Conservation (phyloP, 306 rosid genomes). For the Luffa aegyptiaca region DNA sequence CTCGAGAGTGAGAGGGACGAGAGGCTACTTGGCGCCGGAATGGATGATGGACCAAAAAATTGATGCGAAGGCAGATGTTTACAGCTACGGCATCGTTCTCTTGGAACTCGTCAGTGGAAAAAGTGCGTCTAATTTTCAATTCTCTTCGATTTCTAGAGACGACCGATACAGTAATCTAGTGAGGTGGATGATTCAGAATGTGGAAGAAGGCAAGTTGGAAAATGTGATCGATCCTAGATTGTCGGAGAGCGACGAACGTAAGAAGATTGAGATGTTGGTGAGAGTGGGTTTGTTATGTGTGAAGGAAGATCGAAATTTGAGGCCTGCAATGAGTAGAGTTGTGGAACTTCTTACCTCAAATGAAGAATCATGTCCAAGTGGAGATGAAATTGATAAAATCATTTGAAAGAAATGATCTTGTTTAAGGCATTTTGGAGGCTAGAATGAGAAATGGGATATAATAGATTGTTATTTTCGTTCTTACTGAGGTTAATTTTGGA, state of each 20-base stretch:
- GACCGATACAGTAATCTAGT: constrained; percentile 6
- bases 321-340: constrained; percentile 36
- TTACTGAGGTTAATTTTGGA: too few species aligned
- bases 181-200: constrained; percentile 19
- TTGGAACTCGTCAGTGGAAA: constrained; percentile 31
- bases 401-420: not conserved
- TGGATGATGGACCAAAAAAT: constrained; percentile 31
- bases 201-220: constrained; percentile 13
- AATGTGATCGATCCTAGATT: constrained; percentile 21
- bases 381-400: not conserved
- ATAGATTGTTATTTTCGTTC: too few species aligned
- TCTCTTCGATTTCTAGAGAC: not conserved
- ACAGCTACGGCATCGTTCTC: constrained; percentile 32
- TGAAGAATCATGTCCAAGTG: not conserved
- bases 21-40: constrained; percentile 36
- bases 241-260: not conserved
- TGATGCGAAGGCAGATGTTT: constrained; percentile 33
- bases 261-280: constrained; percentile 19
- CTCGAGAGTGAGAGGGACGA: constrained; percentile 27
- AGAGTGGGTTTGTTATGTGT: constrained; percentile 22
- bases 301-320: constrained; percentile 23
- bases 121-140: constrained; percentile 14
- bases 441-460: too few species aligned
- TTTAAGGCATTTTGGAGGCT: too few species aligned
- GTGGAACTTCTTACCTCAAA: constrained; percentile 18